Percentiles rank a stretch among this genome's conserved stretches.
Evolutionary conservation across 306 rosid species (phyloP).

Genomic region (Cajanus cajan): DNA sequence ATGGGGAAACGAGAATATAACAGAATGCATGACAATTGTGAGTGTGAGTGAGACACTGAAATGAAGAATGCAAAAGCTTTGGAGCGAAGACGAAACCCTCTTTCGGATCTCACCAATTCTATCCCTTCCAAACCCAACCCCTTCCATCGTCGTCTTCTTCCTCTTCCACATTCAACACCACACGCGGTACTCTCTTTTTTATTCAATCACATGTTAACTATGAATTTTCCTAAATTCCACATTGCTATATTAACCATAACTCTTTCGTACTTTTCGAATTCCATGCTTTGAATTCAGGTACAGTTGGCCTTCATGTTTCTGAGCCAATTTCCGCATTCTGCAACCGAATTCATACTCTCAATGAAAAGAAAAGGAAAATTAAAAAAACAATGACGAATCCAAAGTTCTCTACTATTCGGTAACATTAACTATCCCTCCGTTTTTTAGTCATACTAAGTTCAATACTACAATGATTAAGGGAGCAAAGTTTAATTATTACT

Average conservation of each 20-base stretch:
- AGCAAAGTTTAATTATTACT: too few relatives aligned
- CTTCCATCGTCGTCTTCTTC: slow-evolving; percentile 29
- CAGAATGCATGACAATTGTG: not conserved
- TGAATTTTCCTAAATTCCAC: not conserved
- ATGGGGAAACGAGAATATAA: not conserved
- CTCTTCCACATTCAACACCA: too few relatives aligned
- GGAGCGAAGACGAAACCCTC: slow-evolving; percentile 46
- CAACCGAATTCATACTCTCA: slow-evolving; percentile 25
- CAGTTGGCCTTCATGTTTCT: slow-evolving; percentile 12
- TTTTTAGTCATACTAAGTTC: too few relatives aligned
- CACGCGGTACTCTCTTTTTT: slow-evolving; percentile 14
- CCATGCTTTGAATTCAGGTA: slow-evolving; percentile 39
- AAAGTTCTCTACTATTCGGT: slow-evolving; percentile 37
- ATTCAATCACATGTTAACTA: too few relatives aligned
- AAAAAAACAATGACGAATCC: slow-evolving; percentile 37
- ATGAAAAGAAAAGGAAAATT: slow-evolving; percentile 36
- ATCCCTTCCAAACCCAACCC: not conserved
- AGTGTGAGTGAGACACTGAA: too few relatives aligned
- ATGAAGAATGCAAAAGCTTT: not conserved
- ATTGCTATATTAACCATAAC: too few relatives aligned
- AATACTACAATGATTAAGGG: too few relatives aligned
- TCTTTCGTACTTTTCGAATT: not conserved
- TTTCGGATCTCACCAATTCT: slow-evolving; percentile 63
- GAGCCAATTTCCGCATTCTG: slow-evolving; percentile 47
- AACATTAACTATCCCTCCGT: too few relatives aligned